These are phyloP conservation scores for Wallacemonas rigidus DNA, from an alignment of 208 protist genomes.

Conservation along the genomic window DNA sequence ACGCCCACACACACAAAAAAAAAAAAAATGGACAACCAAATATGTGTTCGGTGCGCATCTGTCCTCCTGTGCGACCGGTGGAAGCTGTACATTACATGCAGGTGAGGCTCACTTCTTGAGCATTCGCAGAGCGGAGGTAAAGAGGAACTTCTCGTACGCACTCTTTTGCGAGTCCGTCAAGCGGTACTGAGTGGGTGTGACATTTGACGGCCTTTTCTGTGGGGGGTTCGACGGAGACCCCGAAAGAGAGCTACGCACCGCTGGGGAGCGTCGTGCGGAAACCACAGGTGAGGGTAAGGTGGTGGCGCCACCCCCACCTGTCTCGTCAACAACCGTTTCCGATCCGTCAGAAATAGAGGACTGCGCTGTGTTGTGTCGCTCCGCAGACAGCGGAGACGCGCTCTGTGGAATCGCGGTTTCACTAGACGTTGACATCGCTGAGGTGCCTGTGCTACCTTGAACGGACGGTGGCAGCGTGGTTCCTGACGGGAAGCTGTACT, in stretches of 20 bases:
- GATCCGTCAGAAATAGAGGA: too few relatives aligned
- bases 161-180: conserved; percentile 36
- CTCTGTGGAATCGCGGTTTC: neutral
- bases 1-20: too few relatives aligned
- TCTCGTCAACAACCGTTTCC: too few relatives aligned
- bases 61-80: too few relatives aligned
- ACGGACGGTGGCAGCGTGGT: neutral
- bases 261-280: neutral
- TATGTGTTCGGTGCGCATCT: too few relatives aligned
- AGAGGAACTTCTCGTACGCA: conserved; percentile 53
- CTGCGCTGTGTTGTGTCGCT: too few relatives aligned
- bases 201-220: neutral
- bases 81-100: too few relatives aligned
- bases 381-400: neutral
- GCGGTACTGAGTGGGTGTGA: neutral
- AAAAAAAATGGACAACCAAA: too few relatives aligned
- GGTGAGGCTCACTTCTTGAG: conserved; percentile 17
- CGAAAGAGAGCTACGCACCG: neutral
- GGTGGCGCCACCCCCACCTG: neutral
- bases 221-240: neutral
- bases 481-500: conserved; percentile 13
- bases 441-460: neutral
- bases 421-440: neutral
- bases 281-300: neutral
- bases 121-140: conserved; percentile 36